Evolutionary conservation across 805 yeast genomes (phyloP).

Genomic region (Spathaspora girioi): DNA sequence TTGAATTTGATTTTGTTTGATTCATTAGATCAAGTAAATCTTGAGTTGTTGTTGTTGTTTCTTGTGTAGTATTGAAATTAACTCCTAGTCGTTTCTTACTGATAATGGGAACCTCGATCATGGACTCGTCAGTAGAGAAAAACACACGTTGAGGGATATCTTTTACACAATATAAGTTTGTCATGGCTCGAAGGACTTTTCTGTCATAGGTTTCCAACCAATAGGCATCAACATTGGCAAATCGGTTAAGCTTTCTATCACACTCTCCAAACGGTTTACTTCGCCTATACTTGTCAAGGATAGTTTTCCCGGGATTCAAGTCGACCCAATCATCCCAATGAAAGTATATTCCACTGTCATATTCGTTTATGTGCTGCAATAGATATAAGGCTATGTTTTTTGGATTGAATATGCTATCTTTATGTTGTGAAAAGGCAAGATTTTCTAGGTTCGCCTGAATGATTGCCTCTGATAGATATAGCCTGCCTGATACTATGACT

Average conservation of each 20-base stretch:
- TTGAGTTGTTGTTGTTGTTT: neutral
- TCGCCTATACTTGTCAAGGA: slow-evolving; percentile 15
- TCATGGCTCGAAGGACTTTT: slow-evolving; percentile 32
- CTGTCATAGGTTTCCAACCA: slow-evolving; percentile 29
- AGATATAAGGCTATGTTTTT: slow-evolving; percentile 13
- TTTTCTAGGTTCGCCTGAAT: slow-evolving; percentile 20
- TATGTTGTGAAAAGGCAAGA: slow-evolving; percentile 20
- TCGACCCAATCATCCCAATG: slow-evolving; percentile 43
- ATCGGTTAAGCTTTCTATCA: slow-evolving; percentile 14
- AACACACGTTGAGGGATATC: slow-evolving; percentile 24
- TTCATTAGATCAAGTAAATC: slow-evolving; percentile 6
- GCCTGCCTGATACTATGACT: neutral
- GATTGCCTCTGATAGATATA: slow-evolving; percentile 4
- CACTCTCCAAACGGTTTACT: slow-evolving; percentile 20
- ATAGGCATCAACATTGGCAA: slow-evolving; percentile 28
- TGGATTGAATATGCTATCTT: slow-evolving; percentile 23
- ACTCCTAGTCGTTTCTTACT: slow-evolving; percentile 21
- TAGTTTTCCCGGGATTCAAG: slow-evolving; percentile 18
- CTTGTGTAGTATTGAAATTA: slow-evolving; percentile 1
- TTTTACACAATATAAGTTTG: slow-evolving; percentile 28
- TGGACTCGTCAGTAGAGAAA: slow-evolving; percentile 20
- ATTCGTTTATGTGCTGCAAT: neutral
- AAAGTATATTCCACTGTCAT: slow-evolving; percentile 23
- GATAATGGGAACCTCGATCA: slow-evolving; percentile 25
- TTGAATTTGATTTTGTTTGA: neutral